Conservation (phyloP, 352 stramenopile species). For the Lagenidium giganteum region DNA sequence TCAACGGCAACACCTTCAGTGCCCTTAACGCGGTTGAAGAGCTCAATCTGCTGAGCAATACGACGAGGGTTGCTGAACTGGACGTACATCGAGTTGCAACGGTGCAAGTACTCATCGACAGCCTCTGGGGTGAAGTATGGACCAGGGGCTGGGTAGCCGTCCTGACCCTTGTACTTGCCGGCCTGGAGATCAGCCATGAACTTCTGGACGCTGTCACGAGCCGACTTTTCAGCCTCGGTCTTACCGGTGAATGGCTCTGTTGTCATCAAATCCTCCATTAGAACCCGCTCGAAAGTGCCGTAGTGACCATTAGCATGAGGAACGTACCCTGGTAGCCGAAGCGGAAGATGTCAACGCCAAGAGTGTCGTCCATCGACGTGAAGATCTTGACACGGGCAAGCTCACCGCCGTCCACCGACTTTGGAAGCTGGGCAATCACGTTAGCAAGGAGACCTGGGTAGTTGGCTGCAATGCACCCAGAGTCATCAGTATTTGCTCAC, state of each 20-base stretch:
- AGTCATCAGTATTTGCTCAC: conserved; percentile 15
- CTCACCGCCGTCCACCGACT: conserved; percentile 50
- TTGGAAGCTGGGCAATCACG: conserved; percentile 64
- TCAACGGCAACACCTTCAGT: conserved; percentile 72
- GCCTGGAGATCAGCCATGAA: conserved; percentile 73
- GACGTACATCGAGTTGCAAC: conserved; percentile 80
- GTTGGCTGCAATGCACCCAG: conserved; percentile 27
- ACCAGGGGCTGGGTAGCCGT: conserved; percentile 45
- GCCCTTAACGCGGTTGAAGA: conserved; percentile 62
- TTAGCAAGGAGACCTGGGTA: conserved; percentile 70
- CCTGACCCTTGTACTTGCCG: conserved; percentile 57
- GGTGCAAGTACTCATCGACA: conserved; percentile 61
- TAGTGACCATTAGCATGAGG: too few relatives aligned
- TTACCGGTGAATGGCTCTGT: conserved; percentile 57
- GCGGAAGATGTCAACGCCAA: conserved; percentile 85
- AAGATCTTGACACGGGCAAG: conserved; percentile 89
- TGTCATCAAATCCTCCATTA: neutral
- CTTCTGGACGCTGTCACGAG: conserved; percentile 46
- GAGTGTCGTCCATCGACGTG: conserved; percentile 76
- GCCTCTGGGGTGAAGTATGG: conserved; percentile 52
- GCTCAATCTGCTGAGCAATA: conserved; percentile 60
- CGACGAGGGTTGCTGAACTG: conserved; percentile 75
- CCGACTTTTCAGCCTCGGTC: conserved; percentile 48
- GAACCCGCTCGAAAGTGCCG: too few relatives aligned
- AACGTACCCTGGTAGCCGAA: conserved; percentile 53